These are phyloP conservation scores for Apocynum venetum DNA, from an alignment of 257 asterid species.

Conservation along the genomic window DNA sequence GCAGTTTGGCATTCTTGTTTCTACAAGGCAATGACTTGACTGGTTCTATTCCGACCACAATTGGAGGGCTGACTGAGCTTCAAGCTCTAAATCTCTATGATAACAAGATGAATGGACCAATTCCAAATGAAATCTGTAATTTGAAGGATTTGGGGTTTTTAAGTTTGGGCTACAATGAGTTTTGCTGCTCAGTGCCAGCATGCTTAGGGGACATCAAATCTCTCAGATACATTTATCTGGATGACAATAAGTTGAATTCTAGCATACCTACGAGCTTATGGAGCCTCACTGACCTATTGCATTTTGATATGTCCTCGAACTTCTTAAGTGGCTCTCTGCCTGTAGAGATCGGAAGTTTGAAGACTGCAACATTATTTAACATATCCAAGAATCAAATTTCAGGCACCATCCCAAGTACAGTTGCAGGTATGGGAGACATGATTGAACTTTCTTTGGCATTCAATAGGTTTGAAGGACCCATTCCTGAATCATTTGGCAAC, in stretches of 20 bases:
- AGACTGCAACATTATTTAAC: slow-evolving; percentile 9
- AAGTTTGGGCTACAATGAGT: slow-evolving; percentile 14
- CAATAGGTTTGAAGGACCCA: slow-evolving; percentile 17
- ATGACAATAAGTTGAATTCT: slow-evolving; percentile 10
- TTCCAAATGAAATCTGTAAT: slow-evolving; percentile 14
- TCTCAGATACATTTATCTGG: slow-evolving; percentile 10
- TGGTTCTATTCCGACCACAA: slow-evolving; percentile 22
- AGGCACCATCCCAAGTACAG: slow-evolving; percentile 11
- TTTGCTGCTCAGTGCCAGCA: slow-evolving; percentile 14
- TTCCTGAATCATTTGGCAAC: slow-evolving; percentile 15
- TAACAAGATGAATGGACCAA: slow-evolving; percentile 18
- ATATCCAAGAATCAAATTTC: slow-evolving; percentile 14
- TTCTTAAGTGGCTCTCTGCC: slow-evolving; percentile 16
- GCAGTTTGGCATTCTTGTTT: slow-evolving; percentile 17
- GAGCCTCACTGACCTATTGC: slow-evolving; percentile 15
- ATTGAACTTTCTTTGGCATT: slow-evolving; percentile 2
- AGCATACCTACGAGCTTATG: slow-evolving; percentile 12
- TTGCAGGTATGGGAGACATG: slow-evolving; percentile 9
- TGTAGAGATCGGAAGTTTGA: slow-evolving; percentile 16
- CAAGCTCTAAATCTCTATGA: slow-evolving; percentile 10
- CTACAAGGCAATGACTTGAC: slow-evolving; percentile 22
- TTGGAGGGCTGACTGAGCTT: slow-evolving; percentile 9
- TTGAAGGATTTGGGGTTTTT: slow-evolving; percentile 15
- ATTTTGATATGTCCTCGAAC: slow-evolving; percentile 15
- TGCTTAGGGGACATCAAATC: slow-evolving; percentile 19